Conservation (phyloP, 2,329 filamentous ascomycete genomes). For the Cladosporium sp. region DNA sequence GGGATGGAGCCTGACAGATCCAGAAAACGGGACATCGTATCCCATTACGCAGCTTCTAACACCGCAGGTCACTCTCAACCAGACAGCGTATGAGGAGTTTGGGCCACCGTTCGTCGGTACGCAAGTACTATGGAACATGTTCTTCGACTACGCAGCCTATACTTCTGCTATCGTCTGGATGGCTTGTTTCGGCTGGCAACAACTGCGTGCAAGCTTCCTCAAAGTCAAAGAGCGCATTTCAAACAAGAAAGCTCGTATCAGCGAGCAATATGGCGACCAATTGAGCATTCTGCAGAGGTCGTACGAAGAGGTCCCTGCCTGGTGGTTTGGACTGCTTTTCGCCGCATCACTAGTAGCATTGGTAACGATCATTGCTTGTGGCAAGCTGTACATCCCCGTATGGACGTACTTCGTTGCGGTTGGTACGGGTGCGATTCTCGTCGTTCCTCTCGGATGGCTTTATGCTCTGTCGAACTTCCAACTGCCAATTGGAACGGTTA, state of each 20-base stretch:
- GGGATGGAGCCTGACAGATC: conserved; percentile 14
- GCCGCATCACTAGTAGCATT: conserved; percentile 52
- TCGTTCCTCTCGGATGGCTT: conserved; percentile 61
- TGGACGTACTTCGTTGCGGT: conserved; percentile 64
- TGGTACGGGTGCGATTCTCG: conserved; percentile 56
- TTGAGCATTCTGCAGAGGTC: conserved; percentile 61
- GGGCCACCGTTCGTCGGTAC: conserved; percentile 61
- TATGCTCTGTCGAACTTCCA: conserved; percentile 62
- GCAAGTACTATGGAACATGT: conserved; percentile 60
- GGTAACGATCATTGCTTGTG: conserved; percentile 54
- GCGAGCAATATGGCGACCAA: conserved; percentile 60
- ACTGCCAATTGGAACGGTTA: conserved; percentile 59
- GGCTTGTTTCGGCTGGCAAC: conserved; percentile 54
- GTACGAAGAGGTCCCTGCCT: conserved; percentile 61
- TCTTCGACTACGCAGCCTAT: conserved; percentile 63
- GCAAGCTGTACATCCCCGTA: conserved; percentile 59
- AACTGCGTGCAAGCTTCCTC: conserved; percentile 49
- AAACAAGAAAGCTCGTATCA: conserved; percentile 40
- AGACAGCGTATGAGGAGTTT: conserved; percentile 48
- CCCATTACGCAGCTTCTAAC: conserved; percentile 49
- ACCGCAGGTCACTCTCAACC: conserved; percentile 51
- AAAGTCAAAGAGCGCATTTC: conserved; percentile 45
- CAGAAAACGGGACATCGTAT: conserved; percentile 52
- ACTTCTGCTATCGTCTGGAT: conserved; percentile 63
- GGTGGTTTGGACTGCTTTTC: conserved; percentile 60